A percentile compares a stretch with the other conserved stretches of the same genome.
These are phyloP conservation scores for Paramarasmius palmivorus DNA, from an alignment of 1,284 basidiomycete species.

Conservation along the genomic window DNA sequence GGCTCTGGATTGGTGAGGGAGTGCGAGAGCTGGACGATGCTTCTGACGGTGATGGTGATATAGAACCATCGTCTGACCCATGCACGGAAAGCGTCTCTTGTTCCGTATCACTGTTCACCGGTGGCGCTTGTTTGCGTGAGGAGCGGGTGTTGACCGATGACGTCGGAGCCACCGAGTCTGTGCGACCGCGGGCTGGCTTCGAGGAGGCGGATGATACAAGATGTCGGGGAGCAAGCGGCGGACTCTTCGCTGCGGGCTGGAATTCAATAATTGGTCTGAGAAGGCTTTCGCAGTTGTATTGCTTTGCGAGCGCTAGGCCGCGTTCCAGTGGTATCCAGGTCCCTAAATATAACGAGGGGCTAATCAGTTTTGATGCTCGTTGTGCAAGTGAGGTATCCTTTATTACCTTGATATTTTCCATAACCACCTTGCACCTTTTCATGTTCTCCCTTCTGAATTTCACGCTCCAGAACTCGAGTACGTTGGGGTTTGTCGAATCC, in stretches of 20 bases:
- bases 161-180: slow-evolving; percentile 33
- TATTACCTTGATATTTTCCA: slow-evolving; percentile 97
- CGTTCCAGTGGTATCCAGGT: slow-evolving; percentile 99
- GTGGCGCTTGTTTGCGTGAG: slow-evolving; percentile 44
- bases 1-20: slow-evolving; percentile 79
- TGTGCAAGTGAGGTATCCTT: slow-evolving; percentile 7
- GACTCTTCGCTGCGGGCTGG: slow-evolving; percentile 87
- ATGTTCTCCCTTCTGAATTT: slow-evolving; percentile 98
- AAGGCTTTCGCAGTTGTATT: slow-evolving; percentile 89
- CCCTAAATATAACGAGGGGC: slow-evolving; percentile 52
- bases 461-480: slow-evolving; percentile 95
- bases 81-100: slow-evolving; percentile 59
- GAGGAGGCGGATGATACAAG: slow-evolving; percentile 67
- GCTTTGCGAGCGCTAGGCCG: slow-evolving; percentile 84
- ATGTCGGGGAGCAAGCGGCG: slow-evolving; percentile 96
- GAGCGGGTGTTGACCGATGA: slow-evolving; percentile 53
- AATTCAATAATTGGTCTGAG: slow-evolving; percentile 97
- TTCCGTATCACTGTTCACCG: slow-evolving; percentile 52
- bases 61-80: slow-evolving; percentile 79
- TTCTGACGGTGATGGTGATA: slow-evolving; percentile 84
- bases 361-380: slow-evolving; percentile 10
- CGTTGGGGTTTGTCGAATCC: slow-evolving; percentile 99
- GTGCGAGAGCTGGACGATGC: slow-evolving; percentile 87
- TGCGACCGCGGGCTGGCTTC: slow-evolving; percentile 55
- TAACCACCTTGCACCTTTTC: slow-evolving; percentile 99